Conservation (phyloP, 805 yeast species). For the Saccharomyces paradoxus region DNA sequence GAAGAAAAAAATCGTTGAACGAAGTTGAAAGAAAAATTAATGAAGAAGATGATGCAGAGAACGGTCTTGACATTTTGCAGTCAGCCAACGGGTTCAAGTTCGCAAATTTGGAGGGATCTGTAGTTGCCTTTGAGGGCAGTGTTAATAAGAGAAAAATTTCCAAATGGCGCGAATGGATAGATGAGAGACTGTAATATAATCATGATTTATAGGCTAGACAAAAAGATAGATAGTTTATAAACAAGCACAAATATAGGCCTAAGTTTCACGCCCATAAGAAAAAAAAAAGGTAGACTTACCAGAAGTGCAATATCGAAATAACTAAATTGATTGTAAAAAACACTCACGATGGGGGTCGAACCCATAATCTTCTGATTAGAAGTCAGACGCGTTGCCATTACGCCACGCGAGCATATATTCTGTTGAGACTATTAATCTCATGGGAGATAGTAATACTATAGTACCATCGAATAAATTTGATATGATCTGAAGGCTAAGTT, state of each 20-base stretch:
- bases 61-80: constrained; percentile 21
- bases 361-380: constrained; percentile 49
- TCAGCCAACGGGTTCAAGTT: constrained; percentile 45
- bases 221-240: neutral
- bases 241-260: neutral
- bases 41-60: constrained; percentile 16
- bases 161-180: constrained; percentile 72
- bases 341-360: constrained; percentile 51
- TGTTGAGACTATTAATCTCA: too few relatives aligned
- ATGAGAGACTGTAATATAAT: constrained; percentile 37
- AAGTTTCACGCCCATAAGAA: too few relatives aligned
- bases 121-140: constrained; percentile 68
- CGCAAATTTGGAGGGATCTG: constrained; percentile 61
- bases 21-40: constrained; percentile 33
- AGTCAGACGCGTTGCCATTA: constrained; percentile 52
- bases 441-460: too few relatives aligned
- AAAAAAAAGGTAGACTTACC: too few relatives aligned
- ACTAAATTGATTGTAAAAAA: too few relatives aligned
- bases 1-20: constrained; percentile 39
- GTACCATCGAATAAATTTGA: too few relatives aligned
- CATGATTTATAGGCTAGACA: neutral
- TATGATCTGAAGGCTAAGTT: too few relatives aligned
- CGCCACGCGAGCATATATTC: constrained; percentile 39
- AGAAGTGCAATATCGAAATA: too few relatives aligned
- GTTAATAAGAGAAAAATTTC: constrained; percentile 47